phyloP scores from a whole-genome alignment of 805 yeast genomes.

The Suhomyces sp. region DNA sequence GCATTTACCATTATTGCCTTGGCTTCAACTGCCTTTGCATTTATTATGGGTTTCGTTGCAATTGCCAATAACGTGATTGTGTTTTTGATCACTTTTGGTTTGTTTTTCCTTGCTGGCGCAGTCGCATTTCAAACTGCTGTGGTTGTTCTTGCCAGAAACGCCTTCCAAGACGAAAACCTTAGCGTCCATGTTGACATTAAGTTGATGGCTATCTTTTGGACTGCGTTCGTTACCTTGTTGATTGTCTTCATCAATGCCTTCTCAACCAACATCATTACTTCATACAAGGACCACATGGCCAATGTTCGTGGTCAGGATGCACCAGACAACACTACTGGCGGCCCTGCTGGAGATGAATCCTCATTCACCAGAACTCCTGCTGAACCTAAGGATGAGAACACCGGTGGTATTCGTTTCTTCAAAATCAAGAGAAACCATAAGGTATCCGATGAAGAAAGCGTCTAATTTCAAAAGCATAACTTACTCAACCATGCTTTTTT shows the following conservation, averaged over 20 bases:
- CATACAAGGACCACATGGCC: slow-evolving; percentile 51
- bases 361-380: slow-evolving; percentile 42
- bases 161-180: slow-evolving; percentile 51
- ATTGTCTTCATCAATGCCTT: slow-evolving; percentile 52
- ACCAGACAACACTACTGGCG: slow-evolving; percentile 18
- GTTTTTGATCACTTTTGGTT: slow-evolving; percentile 49
- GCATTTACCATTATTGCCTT: slow-evolving; percentile 44
- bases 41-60: slow-evolving; percentile 58
- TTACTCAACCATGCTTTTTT: no score
- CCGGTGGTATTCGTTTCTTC: slow-evolving; percentile 71
- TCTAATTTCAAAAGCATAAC: slow-evolving; percentile 17
- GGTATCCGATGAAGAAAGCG: slow-evolving; percentile 44
- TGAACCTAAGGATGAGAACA: slow-evolving; percentile 34
- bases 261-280: slow-evolving; percentile 45
- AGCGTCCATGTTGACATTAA: slow-evolving; percentile 53
- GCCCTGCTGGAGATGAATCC: slow-evolving; percentile 35
- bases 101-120: slow-evolving; percentile 57
- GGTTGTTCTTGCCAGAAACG: slow-evolving; percentile 68
- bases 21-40: slow-evolving; percentile 60
- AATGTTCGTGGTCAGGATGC: slow-evolving; percentile 26
- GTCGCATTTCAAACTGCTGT: slow-evolving; percentile 75
- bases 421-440: slow-evolving; percentile 59
- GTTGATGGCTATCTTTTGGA: slow-evolving; percentile 67
- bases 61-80: slow-evolving; percentile 50
- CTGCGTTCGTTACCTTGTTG: slow-evolving; percentile 54